These are phyloP conservation scores for Penicillium sp. DNA, from an alignment of 2,329 filamentous ascomycete species.

Conservation along the genomic window DNA sequence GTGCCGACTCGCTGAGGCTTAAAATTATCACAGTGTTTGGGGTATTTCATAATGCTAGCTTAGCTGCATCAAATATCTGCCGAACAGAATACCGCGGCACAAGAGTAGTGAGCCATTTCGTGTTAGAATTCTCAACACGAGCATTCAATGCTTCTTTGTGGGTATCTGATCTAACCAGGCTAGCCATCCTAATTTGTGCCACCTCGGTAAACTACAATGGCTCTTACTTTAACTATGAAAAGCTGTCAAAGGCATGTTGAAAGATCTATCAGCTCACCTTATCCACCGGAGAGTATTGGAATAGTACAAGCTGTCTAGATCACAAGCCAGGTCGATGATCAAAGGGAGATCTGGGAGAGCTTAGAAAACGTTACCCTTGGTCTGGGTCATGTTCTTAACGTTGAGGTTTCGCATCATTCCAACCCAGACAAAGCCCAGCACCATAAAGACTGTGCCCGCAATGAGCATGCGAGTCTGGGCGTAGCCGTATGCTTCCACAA, in stretches of 20 bases:
- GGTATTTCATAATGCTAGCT: too few species aligned
- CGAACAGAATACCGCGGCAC: too few species aligned
- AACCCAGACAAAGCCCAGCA: conserved; percentile 46
- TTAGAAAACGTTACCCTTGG: conserved; percentile 56
- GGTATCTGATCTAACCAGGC: too few species aligned
- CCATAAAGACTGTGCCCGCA: conserved; percentile 50
- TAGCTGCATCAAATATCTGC: too few species aligned
- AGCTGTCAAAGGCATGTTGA: neutral
- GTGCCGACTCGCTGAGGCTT: too few species aligned
- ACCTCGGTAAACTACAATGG: too few species aligned
- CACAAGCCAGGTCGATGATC: neutral
- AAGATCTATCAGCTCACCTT: neutral
- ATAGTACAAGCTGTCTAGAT: neutral
- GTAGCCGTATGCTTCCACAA: conserved; percentile 62
- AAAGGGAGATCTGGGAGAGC: neutral
- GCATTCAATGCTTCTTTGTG: too few species aligned
- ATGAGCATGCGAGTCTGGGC: conserved; percentile 57
- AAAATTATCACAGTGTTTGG: too few species aligned
- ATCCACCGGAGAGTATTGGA: neutral
- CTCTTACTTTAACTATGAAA: neutral
- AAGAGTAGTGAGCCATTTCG: too few species aligned
- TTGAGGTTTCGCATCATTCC: conserved; percentile 57
- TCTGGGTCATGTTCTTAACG: conserved; percentile 52
- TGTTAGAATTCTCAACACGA: too few species aligned
- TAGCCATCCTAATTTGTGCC: too few species aligned